Percentiles rank a stretch among this genome's conserved stretches.
These are phyloP conservation scores for Otatea glauca DNA, from an alignment of 176 grass and related monocot genomes.

Conservation along the genomic window DNA sequence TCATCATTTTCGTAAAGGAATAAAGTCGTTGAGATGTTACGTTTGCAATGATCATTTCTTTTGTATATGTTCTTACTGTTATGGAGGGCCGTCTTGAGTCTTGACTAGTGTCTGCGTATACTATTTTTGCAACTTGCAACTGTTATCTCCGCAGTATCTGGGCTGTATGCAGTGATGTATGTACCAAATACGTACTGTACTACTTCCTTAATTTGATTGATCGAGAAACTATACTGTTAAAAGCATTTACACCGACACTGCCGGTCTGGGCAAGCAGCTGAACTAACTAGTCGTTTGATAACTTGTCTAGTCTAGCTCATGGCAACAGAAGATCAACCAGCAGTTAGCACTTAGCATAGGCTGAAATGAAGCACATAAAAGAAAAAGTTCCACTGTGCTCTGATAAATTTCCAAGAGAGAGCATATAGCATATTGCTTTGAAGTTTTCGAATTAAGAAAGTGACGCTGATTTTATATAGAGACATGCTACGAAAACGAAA, in stretches of 20 bases:
- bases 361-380: neutral
- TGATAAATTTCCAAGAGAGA: neutral
- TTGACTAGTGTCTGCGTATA: too few relatives aligned
- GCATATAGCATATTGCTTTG: neutral
- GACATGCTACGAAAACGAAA: neutral
- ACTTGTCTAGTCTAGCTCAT: too few relatives aligned
- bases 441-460: neutral
- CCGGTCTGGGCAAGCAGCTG: neutral
- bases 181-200: neutral
- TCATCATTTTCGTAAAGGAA: constrained; percentile 29
- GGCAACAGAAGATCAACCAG: too few relatives aligned
- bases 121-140: too few relatives aligned
- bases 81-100: neutral
- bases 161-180: neutral
- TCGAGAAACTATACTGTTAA: neutral
- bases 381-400: neutral
- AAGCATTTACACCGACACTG: neutral
- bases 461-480: neutral
- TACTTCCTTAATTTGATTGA: neutral
- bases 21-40: constrained; percentile 5
- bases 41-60: neutral
- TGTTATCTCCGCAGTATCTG: neutral
- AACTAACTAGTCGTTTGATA: neutral
- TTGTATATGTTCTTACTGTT: neutral
- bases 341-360: too few relatives aligned